Conservation (phyloP, 2,329 filamentous ascomycete genomes). For the Fusarium paranaense region DNA sequence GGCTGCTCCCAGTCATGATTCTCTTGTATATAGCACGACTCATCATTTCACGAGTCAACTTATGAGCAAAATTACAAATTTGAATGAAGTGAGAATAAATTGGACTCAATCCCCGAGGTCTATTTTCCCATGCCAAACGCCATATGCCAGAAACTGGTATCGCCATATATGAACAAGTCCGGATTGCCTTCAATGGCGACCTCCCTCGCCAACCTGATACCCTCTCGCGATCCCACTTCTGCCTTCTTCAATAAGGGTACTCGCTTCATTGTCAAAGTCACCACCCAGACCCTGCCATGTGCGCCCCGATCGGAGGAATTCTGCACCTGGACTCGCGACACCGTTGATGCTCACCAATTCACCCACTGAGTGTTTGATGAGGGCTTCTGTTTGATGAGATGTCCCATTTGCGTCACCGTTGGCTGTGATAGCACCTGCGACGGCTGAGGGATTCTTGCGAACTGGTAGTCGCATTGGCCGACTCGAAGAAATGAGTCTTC, state of each 20-base stretch:
- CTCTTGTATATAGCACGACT: slow-evolving; percentile 29
- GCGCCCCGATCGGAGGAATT: slow-evolving; percentile 83
- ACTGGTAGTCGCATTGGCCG: slow-evolving; percentile 74
- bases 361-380: slow-evolving; percentile 71
- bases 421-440: slow-evolving; percentile 7
- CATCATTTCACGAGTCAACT: slow-evolving; percentile 16
- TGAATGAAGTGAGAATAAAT: not conserved
- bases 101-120: not conserved
- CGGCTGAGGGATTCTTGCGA: slow-evolving; percentile 31
- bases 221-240: slow-evolving; percentile 89
- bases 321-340: slow-evolving; percentile 89
- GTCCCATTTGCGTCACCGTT: not conserved
- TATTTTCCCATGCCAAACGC: slow-evolving; percentile 31
- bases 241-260: slow-evolving; percentile 84
- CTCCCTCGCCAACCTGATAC: slow-evolving; percentile 77
- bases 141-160: slow-evolving; percentile 27
- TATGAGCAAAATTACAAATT: not conserved
- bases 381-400: slow-evolving; percentile 37
- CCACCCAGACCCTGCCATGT: slow-evolving; percentile 94
- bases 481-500: slow-evolving; percentile 82
- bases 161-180: not conserved
- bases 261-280: slow-evolving; percentile 75
- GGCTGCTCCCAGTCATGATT: slow-evolving; percentile 21
- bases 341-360: slow-evolving; percentile 87
- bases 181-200: slow-evolving; percentile 41